Base-by-base conservation (phyloP, 805 yeast species). In the Saitoella complicata region DNA sequence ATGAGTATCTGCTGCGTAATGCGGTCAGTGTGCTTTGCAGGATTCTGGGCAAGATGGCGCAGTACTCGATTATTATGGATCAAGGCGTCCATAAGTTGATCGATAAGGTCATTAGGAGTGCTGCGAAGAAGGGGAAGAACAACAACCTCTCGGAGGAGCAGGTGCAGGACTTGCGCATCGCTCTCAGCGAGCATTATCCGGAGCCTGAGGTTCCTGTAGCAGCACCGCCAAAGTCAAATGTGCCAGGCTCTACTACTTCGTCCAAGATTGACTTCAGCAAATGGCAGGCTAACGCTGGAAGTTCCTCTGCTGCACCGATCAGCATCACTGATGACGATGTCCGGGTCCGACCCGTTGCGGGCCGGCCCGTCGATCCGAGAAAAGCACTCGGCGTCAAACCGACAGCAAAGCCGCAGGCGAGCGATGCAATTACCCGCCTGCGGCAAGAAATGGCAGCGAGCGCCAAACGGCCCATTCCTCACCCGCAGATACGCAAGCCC, bases 1-100 rank as follows among this genome's bases (percentile, higher is more conserved):
- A 87, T 59, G 66, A 73, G 5, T 80, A 85, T 2, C 65, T 88
- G 40, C 63, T 83, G 39, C 70, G 70, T 30, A 72, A 84, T 1
- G 84, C 95, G 66, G 87, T 83, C 5, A 69, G 70, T 29, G 64
- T 85, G 40, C 80, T 82, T 4, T 70, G 76, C 42, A 70, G 21
- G 32, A 44, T 53, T 29, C 48, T 38, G 6, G 39, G 42, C 42
- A 48, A 33, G 37, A 13, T 32, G 43, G 45, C 11, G 21, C 21
- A 21, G 21, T 21, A 21, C 4, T 21, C 21, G 21, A 21, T 21
- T 21, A n/a, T 41, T 37, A 32, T n/a, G 36, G 32, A 29, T 31
- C 13, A 33, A 12, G 10, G 29, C 43, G 11, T 37, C 46, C 31
- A 38, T 39, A 36, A 45, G 42, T 31, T 43, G 40, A 21, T 21